Percentiles rank a stretch among this genome's conserved stretches.
phyloP scores from a whole-genome alignment of 2,329 filamentous ascomycete species.

The Phaeosphaeria sp. region DNA sequence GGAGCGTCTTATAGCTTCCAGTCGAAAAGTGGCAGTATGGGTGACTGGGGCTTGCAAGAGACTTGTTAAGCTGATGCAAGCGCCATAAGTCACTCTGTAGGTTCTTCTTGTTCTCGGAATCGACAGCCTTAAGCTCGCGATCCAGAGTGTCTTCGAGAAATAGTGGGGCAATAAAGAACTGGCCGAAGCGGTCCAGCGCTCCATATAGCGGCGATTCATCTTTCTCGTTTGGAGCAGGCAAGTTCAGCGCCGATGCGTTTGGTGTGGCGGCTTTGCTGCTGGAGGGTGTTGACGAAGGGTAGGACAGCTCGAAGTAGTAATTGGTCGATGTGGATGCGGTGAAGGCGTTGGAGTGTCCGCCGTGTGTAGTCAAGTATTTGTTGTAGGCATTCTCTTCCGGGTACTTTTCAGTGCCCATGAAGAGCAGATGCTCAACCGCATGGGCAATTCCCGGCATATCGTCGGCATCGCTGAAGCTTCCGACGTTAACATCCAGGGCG shows the following conservation, averaged over 20 bases:
- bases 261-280: constrained; percentile 57
- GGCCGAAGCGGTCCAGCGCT: constrained; percentile 87
- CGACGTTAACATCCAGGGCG: constrained; percentile 93
- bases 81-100: constrained; percentile 90
- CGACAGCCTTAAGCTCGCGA: constrained; percentile 84
- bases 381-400: constrained; percentile 82
- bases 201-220: constrained; percentile 72
- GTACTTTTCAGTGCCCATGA: constrained; percentile 99
- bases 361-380: constrained; percentile 87
- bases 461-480: constrained; percentile 89
- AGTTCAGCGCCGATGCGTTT: constrained; percentile 43
- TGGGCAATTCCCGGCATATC: constrained; percentile 96
- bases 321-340: constrained; percentile 94
- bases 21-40: constrained; percentile 93
- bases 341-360: constrained; percentile 93
- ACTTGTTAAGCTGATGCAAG: constrained; percentile 85
- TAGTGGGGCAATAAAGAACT: constrained; percentile 89
- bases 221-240: constrained; percentile 48
- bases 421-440: constrained; percentile 92
- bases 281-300: constrained; percentile 66
- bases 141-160: constrained; percentile 87
- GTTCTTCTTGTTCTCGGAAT: constrained; percentile 98
- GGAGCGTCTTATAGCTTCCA: constrained; percentile 84
- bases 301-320: constrained; percentile 95
- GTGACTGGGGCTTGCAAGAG: constrained; percentile 83